Evolutionary conservation across 2,329 filamentous ascomycete species (phyloP).

Genomic region (Gnomoniopsis sp.): DNA sequence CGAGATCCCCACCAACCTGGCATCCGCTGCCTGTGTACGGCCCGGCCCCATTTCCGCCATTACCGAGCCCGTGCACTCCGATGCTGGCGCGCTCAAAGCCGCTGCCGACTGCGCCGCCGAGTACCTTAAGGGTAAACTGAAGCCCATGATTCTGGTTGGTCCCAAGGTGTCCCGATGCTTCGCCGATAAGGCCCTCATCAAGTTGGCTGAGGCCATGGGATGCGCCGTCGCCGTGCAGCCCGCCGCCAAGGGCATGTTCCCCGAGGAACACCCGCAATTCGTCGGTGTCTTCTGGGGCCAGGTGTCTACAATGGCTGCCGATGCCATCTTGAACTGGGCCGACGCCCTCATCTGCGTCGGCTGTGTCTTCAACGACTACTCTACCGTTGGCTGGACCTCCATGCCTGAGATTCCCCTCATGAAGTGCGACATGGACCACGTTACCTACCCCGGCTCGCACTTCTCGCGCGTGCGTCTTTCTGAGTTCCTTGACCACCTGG

Average conservation of each 20-base stretch:
- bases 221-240: constrained; percentile 27
- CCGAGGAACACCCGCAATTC: constrained; percentile 25
- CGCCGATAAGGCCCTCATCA: constrained; percentile 22
- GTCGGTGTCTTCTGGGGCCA: constrained; percentile 27
- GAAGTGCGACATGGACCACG: constrained; percentile 25
- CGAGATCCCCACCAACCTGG: constrained; percentile 27
- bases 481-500: constrained; percentile 24
- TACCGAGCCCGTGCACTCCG: constrained; percentile 20
- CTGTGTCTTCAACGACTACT: constrained; percentile 26
- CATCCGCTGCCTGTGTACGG: constrained; percentile 24
- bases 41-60: constrained; percentile 26
- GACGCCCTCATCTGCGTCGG: constrained; percentile 26
- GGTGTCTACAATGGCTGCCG: constrained; percentile 24
- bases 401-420: constrained; percentile 25
- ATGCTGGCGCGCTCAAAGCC: constrained; percentile 22
- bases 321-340: constrained; percentile 26
- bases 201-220: constrained; percentile 25
- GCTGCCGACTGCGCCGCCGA: constrained; percentile 22
- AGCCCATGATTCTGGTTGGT: constrained; percentile 26
- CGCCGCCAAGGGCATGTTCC: constrained; percentile 29
- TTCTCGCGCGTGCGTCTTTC: constrained; percentile 25
- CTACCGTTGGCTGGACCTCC: constrained; percentile 27
- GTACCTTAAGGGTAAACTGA: constrained; percentile 24
- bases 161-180: constrained; percentile 22
- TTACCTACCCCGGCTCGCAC: constrained; percentile 25